Conservation (phyloP, 495 filamentous ascomycete genomes). For the Cercophora samala region DNA sequence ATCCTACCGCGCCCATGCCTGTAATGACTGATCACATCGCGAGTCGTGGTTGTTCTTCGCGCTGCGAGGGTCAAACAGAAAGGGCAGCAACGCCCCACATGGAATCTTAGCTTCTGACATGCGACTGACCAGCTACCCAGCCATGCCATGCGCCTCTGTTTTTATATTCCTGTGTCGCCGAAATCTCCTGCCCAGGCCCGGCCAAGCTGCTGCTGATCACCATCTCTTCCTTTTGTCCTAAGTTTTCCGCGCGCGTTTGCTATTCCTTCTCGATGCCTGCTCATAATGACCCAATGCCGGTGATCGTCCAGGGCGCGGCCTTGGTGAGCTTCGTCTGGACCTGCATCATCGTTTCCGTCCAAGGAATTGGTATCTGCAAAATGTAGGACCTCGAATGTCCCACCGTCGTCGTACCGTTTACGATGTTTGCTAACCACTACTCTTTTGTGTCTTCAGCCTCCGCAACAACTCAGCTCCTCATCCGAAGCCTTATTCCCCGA, state of each 20-base stretch:
- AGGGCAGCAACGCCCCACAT: slow-evolving; percentile 18
- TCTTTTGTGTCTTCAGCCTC: slow-evolving; percentile 38
- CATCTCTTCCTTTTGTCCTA: neutral
- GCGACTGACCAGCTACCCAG: neutral
- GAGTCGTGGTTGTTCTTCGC: neutral
- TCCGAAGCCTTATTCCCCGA: slow-evolving; percentile 42
- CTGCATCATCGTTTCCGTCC: slow-evolving; percentile 45
- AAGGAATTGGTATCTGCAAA: slow-evolving; percentile 49
- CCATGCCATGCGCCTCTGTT: slow-evolving; percentile 9
- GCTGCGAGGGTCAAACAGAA: neutral
- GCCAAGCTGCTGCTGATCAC: neutral
- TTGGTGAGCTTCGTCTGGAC: slow-evolving; percentile 50
- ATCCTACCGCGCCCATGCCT: slow-evolving; percentile 5
- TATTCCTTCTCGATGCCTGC: slow-evolving; percentile 7
- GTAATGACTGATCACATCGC: slow-evolving; percentile 2
- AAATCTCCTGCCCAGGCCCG: slow-evolving; percentile 5
- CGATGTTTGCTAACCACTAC: slow-evolving; percentile 3
- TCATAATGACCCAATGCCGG: slow-evolving; percentile 38
- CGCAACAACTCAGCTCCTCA: slow-evolving; percentile 49
- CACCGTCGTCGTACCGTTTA: neutral
- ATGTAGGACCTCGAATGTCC: slow-evolving; percentile 38
- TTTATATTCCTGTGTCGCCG: slow-evolving; percentile 11
- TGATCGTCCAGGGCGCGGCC: slow-evolving; percentile 41
- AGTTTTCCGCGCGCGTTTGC: slow-evolving; percentile 8
- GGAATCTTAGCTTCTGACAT: neutral